Percentiles rank a stretch among this genome's conserved stretches.
These are phyloP conservation scores for Teratosphaeria viscida DNA, from an alignment of 2,329 filamentous ascomycete genomes.

Conservation along the genomic window DNA sequence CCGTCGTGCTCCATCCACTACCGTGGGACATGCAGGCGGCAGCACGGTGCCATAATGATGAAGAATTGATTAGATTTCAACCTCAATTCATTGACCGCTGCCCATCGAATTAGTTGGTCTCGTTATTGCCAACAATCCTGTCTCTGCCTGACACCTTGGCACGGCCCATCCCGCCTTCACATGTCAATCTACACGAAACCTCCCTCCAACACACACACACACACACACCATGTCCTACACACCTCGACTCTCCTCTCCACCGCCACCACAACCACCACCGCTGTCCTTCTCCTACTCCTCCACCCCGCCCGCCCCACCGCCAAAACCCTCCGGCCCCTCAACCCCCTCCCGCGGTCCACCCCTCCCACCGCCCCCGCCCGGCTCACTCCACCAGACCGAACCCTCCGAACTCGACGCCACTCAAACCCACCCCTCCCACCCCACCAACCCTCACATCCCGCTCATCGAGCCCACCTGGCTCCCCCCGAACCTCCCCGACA, in stretches of 20 bases:
- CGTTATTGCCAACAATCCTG: neutral
- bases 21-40: neutral
- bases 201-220: neutral
- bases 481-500: conserved; percentile 50
- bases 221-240: conserved; percentile 12
- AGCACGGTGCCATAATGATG: neutral
- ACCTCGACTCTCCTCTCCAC: conserved; percentile 8
- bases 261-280: neutral
- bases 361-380: conserved; percentile 31
- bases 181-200: neutral
- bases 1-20: conserved; percentile 1
- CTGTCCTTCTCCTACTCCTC: conserved; percentile 29
- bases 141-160: neutral
- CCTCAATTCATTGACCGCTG: neutral
- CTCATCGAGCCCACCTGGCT: conserved; percentile 57
- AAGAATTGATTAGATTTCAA: too few relatives aligned
- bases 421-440: conserved; percentile 8
- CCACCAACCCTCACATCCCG: conserved; percentile 10
- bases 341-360: conserved; percentile 36
- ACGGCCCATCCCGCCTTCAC: neutral
- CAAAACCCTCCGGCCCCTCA: conserved; percentile 32
- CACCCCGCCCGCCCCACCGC: conserved; percentile 40
- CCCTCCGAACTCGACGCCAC: conserved; percentile 18
- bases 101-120: neutral
- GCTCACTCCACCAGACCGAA: conserved; percentile 18